Evolutionary conservation across 495 filamentous ascomycete genomes (phyloP).

Genomic region (Lophiostoma macrostomum): DNA sequence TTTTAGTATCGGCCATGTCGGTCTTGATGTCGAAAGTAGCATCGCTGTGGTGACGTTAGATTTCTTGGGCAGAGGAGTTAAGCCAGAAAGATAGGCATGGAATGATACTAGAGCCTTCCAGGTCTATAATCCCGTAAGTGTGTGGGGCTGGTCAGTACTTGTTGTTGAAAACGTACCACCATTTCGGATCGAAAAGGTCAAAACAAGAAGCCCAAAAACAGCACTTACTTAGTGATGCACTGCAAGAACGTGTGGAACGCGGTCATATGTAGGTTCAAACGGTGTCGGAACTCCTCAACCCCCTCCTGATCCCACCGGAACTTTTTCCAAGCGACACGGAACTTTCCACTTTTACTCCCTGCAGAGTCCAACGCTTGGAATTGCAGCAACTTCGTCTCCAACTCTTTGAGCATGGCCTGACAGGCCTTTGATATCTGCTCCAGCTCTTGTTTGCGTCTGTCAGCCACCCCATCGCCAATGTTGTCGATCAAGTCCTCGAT

Average conservation of each 20-base stretch:
- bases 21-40: neutral
- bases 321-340: neutral
- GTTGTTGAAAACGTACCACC: too few species aligned
- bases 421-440: neutral
- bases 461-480: neutral
- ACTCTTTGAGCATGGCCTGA: neutral
- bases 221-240: neutral
- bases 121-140: neutral
- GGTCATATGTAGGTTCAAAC: neutral
- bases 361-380: neutral
- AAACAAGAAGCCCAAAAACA: too few species aligned
- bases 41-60: neutral
- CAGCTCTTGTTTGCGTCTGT: neutral
- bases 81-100: neutral
- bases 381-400: neutral
- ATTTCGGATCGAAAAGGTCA: too few species aligned
- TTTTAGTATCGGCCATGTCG: too few species aligned
- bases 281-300: neutral
- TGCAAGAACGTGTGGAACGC: neutral
- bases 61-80: too few species aligned
- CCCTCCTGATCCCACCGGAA: conserved; percentile 1
- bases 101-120: neutral
- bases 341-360: neutral
- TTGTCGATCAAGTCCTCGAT: neutral
- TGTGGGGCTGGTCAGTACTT: too few species aligned